Base-by-base conservation (phyloP, 2,329 filamentous ascomycete species). In the Colletotrichum eleusines region DNA sequence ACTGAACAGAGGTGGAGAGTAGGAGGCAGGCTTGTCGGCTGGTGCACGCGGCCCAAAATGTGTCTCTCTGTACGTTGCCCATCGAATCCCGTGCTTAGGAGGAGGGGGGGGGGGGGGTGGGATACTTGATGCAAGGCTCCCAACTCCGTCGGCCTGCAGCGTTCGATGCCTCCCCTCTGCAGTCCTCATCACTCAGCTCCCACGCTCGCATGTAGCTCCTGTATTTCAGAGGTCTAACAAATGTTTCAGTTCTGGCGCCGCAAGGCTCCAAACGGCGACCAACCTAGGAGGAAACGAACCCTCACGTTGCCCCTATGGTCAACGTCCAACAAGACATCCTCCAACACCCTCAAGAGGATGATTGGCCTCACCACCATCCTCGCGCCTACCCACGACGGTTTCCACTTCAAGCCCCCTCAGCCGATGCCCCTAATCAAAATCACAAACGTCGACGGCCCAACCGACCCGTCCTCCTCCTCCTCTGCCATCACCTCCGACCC, bases 221-320 rank as follows among this genome's bases (percentile, higher is more conserved):
- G 4, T 33, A n/a, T 9, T 57, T 5, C 33, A n/a, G 16, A n/a
- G 8, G 20, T 28, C 70, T 72, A 14, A 72, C 57, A 38, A 28
- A 3, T 14, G 33, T 14, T 33, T 26, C 55, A 73, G 72, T 61
- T 66, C 42, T 72, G 66, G 51, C 72, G 71, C 61, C 72, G 72
- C 7, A 64, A 59, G 42, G 35, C 62, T 5, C 72, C 63, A 16
- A 38, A 5, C 26, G 48, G 61, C 42, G 68, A 68, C 42, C 57
- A 42, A 59, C 20, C 33, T 18, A 73, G 74, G 66, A 79, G 76
- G 54, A 73, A 75, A 53, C 81, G 81, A 33, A 71, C 75, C 53
- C 79, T 77, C 28, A 83, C 81, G 44, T 78, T 83, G 74, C 82
- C 81, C 64, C 79, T 84, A 66, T 81, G 82, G 63, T 81, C 78